Evolutionary conservation across 2,329 filamentous ascomycete genomes (phyloP).

Genomic region (Fusarium coffeatum): DNA sequence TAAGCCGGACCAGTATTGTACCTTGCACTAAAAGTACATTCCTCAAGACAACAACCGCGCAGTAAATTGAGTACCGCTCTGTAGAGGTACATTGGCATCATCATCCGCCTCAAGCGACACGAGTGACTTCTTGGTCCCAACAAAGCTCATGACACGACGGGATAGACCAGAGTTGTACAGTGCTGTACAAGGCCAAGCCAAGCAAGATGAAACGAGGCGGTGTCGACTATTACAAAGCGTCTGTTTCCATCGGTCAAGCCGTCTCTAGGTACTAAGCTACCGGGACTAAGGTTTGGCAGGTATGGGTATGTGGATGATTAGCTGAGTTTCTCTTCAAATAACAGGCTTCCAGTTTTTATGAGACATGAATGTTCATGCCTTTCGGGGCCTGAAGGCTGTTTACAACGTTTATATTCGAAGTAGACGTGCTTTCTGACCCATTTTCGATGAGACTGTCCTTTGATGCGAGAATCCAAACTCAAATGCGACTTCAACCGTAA

Average conservation of each 20-base stretch:
- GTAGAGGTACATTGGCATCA: not conserved
- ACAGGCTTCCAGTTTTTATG: not conserved
- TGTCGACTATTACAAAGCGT: not conserved
- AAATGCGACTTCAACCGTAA: not conserved
- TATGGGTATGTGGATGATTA: not conserved
- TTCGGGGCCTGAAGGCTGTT: not conserved
- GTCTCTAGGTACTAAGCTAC: not conserved
- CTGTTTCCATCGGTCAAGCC: not conserved
- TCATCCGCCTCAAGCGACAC: constrained; percentile 3
- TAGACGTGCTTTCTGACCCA: not conserved
- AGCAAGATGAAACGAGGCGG: not conserved
- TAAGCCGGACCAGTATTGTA: not conserved
- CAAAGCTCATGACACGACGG: not conserved
- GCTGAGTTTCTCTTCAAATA: not conserved
- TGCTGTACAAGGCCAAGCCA: not conserved
- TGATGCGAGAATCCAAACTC: not conserved
- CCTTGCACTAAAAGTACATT: not conserved
- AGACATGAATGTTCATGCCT: not conserved
- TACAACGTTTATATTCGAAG: not conserved
- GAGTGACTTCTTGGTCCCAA: not conserved
- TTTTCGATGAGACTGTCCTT: not conserved
- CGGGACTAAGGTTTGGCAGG: not conserved
- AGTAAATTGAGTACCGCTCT: not conserved
- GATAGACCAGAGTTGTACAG: not conserved
- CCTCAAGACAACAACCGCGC: too few relatives aligned